Percentiles rank a stretch among this genome's conserved stretches.
Evolutionary conservation across 2,329 filamentous ascomycete species (phyloP).

Genomic region (Nemania sp.): DNA sequence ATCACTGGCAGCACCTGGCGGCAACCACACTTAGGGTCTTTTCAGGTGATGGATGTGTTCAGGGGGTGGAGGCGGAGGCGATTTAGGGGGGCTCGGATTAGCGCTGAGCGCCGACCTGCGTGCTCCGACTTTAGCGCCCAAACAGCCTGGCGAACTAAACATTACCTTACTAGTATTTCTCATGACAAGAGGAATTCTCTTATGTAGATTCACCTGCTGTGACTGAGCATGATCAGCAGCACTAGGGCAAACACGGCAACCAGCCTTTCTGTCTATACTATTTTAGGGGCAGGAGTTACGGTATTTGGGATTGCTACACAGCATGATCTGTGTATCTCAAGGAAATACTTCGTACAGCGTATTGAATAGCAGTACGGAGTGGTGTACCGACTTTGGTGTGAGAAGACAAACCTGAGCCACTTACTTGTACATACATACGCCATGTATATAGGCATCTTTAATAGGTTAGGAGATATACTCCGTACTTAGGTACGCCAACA

Average conservation of each 20-base stretch:
- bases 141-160: too few relatives aligned
- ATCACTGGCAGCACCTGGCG: constrained; percentile 5
- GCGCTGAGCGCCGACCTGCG: neutral
- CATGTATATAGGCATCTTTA: neutral
- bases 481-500: neutral
- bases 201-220: too few relatives aligned
- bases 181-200: too few relatives aligned
- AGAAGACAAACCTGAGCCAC: too few relatives aligned
- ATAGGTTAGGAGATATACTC: too few relatives aligned
- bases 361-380: too few relatives aligned
- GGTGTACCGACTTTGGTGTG: too few relatives aligned
- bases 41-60: constrained; percentile 1
- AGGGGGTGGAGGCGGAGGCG: constrained; percentile 14
- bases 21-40: neutral
- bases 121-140: neutral
- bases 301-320: too few relatives aligned
- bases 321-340: too few relatives aligned
- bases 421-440: neutral
- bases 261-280: constrained; percentile 5
- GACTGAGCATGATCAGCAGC: constrained; percentile 1
- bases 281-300: too few relatives aligned
- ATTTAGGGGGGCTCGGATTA: neutral
- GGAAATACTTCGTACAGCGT: too few relatives aligned
- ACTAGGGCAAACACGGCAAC: constrained; percentile 6
- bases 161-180: too few relatives aligned